A percentile compares a stretch with the other conserved stretches of the same genome.
phyloP scores from a whole-genome alignment of 345 rosid species.

The Fremontodendron californicum region DNA sequence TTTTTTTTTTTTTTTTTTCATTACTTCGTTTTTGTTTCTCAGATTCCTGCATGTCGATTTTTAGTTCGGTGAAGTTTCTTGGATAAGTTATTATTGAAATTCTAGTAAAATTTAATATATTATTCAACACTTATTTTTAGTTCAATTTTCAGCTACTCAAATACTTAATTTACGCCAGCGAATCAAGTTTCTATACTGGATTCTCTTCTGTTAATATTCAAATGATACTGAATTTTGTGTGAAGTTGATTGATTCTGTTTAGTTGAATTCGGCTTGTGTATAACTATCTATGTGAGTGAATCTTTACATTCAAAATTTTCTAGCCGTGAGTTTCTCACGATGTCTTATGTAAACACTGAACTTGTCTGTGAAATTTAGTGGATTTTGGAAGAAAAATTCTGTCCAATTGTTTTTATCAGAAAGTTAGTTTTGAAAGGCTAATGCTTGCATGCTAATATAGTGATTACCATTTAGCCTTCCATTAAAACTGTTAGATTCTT shows the following conservation, averaged over 20 bases:
- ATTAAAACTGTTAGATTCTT: not conserved
- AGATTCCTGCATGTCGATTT: not conserved
- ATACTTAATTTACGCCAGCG: not conserved
- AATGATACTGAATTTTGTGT: not conserved
- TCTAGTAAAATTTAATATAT: not conserved
- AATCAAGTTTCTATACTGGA: not conserved
- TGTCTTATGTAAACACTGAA: not conserved
- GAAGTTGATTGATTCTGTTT: conserved; percentile 1
- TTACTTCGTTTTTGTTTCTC: not conserved
- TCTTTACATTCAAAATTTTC: not conserved
- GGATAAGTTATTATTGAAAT: not conserved
- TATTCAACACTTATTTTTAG: not conserved
- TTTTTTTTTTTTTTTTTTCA: not conserved
- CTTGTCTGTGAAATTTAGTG: not conserved
- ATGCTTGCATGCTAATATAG: not conserved
- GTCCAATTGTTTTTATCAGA: not conserved
- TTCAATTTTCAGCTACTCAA: not conserved
- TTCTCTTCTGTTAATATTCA: not conserved
- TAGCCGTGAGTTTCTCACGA: not conserved
- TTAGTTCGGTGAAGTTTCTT: not conserved
- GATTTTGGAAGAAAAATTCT: not conserved
- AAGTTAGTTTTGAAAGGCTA: not conserved
- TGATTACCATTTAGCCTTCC: not conserved
- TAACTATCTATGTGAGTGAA: not conserved
- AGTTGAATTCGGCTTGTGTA: not conserved